Conservation (phyloP, 2,329 filamentous ascomycete genomes). For the Penicillium decumbens region DNA sequence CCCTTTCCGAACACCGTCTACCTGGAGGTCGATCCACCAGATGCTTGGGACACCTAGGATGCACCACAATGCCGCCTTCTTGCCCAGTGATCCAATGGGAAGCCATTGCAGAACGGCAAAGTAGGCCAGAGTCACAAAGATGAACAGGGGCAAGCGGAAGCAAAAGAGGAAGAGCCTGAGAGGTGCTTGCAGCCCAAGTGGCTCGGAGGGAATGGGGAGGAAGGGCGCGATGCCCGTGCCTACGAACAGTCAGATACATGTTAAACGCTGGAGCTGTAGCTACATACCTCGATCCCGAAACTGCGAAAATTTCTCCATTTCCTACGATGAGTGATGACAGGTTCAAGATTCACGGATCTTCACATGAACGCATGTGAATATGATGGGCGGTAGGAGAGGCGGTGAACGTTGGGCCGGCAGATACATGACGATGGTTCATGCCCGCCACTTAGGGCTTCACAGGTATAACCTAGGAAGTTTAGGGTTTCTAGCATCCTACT, state of each 20-base stretch:
- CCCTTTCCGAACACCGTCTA: constrained; percentile 92
- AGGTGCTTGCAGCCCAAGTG: constrained; percentile 59
- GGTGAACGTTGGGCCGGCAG: not conserved
- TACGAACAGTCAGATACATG: constrained; percentile 36
- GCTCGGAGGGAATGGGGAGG: constrained; percentile 69
- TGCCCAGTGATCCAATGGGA: constrained; percentile 62
- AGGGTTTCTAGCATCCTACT: too few species aligned
- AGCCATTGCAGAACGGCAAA: constrained; percentile 80
- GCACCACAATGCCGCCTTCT: constrained; percentile 82
- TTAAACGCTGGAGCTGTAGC: not conserved
- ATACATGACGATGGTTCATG: not conserved
- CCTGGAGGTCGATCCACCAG: constrained; percentile 98
- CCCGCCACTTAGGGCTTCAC: not conserved
- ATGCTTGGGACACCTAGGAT: constrained; percentile 85
- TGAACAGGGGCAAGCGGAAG: constrained; percentile 72
- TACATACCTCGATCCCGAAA: constrained; percentile 77
- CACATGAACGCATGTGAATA: constrained; percentile 15
- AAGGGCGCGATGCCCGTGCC: constrained; percentile 96
- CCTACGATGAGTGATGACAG: not conserved
- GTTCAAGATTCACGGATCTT: not conserved
- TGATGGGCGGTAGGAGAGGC: constrained; percentile 6
- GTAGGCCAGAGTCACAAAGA: constrained; percentile 64
- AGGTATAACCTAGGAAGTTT: too few species aligned
- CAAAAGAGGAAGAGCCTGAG: constrained; percentile 69
- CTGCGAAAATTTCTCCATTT: constrained; percentile 92